Base-by-base conservation (phyloP, 2,329 filamentous ascomycete genomes). In the Colletotrichum agaves region DNA sequence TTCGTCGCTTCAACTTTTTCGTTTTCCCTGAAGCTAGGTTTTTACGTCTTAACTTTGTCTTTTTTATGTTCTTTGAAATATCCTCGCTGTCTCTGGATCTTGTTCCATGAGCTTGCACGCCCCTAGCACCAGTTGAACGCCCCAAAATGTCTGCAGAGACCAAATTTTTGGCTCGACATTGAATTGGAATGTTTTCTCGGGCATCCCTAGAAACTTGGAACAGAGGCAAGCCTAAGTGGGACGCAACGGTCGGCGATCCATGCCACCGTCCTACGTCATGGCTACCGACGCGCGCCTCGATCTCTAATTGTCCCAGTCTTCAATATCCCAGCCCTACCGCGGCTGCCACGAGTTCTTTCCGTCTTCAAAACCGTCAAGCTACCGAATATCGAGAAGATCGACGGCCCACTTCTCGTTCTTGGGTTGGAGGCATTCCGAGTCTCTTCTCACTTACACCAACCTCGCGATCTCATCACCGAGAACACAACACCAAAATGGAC, bases 401-500 rank as follows among this genome's bases (percentile, higher is more conserved):
- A 27, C 27, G 27, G 27, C 27, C 31, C 5, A 31, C 39, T 17
- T 43, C 52, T 11, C 35, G 35, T 21, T 1, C 33, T 27, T 41
- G 33, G 52, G 7, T 15, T 11, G 2, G 6, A 43, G 15, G 13
- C 13, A n/a, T 53, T 12, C 15, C 47, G 17, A 15, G 17, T 23
- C 21, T 43, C 52, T 21, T 4, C 23, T 12, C 23, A 35, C 55
- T 23, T 33, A n/a, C 27, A 7, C 15, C 23, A 15, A 35, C n/a
- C 55, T 33, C 27, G n/a, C 17, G 1, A n/a, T 15, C 5, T 12
- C 33, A 3, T n/a, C 12, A 6, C 33, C 23, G 39, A 7, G 8
- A 21, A 44, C 13, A 13, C 5, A 53, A 19, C 41, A 15, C 44
- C 43, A 59, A 41, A 19, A 88, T 92, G 84, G 89, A 91, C 74